Evolutionary conservation across 139 green algal species (phyloP), one percentile per base, ranked within the genome.

Genomic region (Picochlorum sp.): DNA sequence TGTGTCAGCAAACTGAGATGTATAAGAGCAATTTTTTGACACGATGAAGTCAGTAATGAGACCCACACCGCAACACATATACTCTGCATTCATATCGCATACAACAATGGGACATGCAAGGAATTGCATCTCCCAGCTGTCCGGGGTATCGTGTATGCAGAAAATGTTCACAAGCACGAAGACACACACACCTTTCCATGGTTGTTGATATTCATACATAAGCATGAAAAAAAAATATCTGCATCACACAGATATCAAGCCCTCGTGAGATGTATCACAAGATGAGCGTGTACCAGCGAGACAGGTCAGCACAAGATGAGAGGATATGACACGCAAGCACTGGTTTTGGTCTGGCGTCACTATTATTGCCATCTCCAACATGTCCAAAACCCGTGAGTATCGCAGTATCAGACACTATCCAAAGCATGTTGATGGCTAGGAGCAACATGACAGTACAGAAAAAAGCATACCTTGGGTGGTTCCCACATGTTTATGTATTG

Each of bases 41-140:
- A 77, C 70, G 58, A 63, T 63, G 44, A 44, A 65, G 49, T 64
- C 58, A 63, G 14, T 37, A 34, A 24, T 45, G 44, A 49, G 56
- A 50, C 45, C 18, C 45, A 54, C 41, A 65, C 61, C 60, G 66
- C 66, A 74, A 78, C 71, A 78, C 66, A 49, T 23, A 20, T 54
- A 21, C 55, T 55, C 71, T 31, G 15, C 45, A n/a, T 74, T 54
- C 38, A 24, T 78, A 26, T 78, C n/a, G 71, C 71, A 78, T 65
- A 66, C 66, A 38, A 51, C 31, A 78, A 60, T 66, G 66, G 71
- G 71, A 78, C 71, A 78, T 78, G 71, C 71, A 63, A 69, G 45
- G 58, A 59, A 74, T 38, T 30, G 57, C 16, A 45, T 23, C 14
- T 68, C 65, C 56, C 52, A 65, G 71, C 71, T 78, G 71, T 71